Evolutionary conservation across 306 rosid species (phyloP).

Genomic region (Styphnolobium japonicum): DNA sequence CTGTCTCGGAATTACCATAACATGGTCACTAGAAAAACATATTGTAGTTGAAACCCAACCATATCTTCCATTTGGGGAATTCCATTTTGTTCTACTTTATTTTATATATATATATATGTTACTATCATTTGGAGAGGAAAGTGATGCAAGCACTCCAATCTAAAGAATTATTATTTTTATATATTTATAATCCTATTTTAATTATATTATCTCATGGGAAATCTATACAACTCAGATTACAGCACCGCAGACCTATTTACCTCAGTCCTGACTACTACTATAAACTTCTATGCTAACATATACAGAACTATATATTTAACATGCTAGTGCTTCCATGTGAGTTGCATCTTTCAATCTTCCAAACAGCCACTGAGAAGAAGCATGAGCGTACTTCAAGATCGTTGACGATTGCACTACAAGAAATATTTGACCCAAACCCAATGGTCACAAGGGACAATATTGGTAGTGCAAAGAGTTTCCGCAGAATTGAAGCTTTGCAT

Average conservation of each 20-base stretch:
- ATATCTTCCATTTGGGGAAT: not conserved
- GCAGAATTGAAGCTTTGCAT: not conserved
- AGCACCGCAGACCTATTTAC: not conserved
- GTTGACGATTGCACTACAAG: not conserved
- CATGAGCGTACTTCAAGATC: not conserved
- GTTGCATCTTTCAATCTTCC: conserved; percentile 5
- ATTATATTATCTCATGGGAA: not conserved
- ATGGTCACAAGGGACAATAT: not conserved
- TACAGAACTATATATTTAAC: conserved; percentile 16
- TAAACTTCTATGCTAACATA: conserved; percentile 14
- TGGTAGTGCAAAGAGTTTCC: not conserved
- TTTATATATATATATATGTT: no score
- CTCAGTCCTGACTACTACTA: conserved; percentile 26
- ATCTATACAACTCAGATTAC: conserved; percentile 18
- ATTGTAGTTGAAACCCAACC: not conserved
- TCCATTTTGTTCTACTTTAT: not conserved
- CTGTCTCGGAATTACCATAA: no score
- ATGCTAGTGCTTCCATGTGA: conserved; percentile 7
- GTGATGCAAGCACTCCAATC: not conserved
- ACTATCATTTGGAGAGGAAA: not conserved
- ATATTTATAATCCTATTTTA: not conserved
- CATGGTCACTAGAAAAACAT: not conserved
- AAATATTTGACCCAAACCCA: no score
- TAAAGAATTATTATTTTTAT: not conserved
- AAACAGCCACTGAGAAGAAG: not conserved